A percentile compares a stretch with the other conserved stretches of the same genome.
phyloP scores from a whole-genome alignment of 306 rosid genomes.

The Macrotyloma uniflorum region DNA sequence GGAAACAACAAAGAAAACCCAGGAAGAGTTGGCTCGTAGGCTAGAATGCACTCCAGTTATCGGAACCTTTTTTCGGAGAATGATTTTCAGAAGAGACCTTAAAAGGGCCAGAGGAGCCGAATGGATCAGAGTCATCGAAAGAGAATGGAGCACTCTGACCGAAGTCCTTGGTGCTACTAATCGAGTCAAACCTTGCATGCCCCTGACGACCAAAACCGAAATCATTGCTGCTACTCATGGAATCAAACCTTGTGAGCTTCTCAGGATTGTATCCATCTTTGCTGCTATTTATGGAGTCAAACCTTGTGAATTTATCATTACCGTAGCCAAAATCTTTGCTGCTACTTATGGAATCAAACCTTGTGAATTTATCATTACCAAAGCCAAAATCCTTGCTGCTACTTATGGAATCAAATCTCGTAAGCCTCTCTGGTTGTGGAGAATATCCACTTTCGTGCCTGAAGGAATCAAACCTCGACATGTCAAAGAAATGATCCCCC shows the following conservation, averaged over 20 bases:
- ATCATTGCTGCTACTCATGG: constrained; percentile 64
- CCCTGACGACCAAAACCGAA: constrained; percentile 52
- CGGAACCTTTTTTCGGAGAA: constrained; percentile 71
- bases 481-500: constrained; percentile 83
- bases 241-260: constrained; percentile 53
- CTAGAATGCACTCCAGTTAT: constrained; percentile 88
- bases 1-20: constrained; percentile 43
- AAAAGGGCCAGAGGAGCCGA: constrained; percentile 88
- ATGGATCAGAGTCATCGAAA: constrained; percentile 82
- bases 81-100: constrained; percentile 77
- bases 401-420: constrained; percentile 65
- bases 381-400: constrained; percentile 68
- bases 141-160: constrained; percentile 62
- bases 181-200: constrained; percentile 74
- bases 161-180: constrained; percentile 64
- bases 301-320: constrained; percentile 44
- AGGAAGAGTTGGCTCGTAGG: constrained; percentile 26
- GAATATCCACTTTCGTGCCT: constrained; percentile 63
- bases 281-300: constrained; percentile 65
- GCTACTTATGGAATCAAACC: constrained; percentile 60
- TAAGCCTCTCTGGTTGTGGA: constrained; percentile 50
- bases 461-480: constrained; percentile 82
- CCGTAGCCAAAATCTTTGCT: constrained; percentile 56
- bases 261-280: constrained; percentile 54
- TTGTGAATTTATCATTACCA: constrained; percentile 31